Base-by-base conservation (phyloP, 306 rosid genomes). In the Datisca glomerata region DNA sequence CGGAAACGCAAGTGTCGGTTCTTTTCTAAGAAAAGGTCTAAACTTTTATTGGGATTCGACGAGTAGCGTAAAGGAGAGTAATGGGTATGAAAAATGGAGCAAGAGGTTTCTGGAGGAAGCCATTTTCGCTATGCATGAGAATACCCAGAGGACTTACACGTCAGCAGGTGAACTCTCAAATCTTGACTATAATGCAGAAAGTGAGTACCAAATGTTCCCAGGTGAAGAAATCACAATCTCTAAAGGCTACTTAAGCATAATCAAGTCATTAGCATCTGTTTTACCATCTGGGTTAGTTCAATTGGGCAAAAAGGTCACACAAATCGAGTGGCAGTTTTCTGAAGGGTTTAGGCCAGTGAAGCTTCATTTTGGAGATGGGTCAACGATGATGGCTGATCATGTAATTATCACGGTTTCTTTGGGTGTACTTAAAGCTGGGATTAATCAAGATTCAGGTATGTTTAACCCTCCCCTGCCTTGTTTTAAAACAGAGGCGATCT, bases 191-290 rank as follows among this genome's bases (percentile, higher is more conserved):
- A 43, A 27, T 4, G 79, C 98, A 2, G 98, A 89, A 18, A 80
- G 95, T 16, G 98, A 89, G 57, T 89, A 84, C 56, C 60, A 24
- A 19, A 72, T 89, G 98, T 89, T 81, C 39, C 82, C 93, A 0
- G 98, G 84, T 34, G 82, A 87, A 15, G 97, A 87, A 61, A 79
- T 78, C 64, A 81, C 96, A 20, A 86, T 86, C 53, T 91, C 94
- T 21, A 78, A 68, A 65, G 96, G 96, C 24, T 86, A 86, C 55
- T 65, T 62, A 59, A 75, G 81, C 47, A 53, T 86, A 27, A 78
- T 86, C 57, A 65, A 86, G 24, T 40, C 61, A 5, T 44, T 86
- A 2, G 94, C 94, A 43, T 86, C 94, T 64, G 81, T 66, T 43
- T 43, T 86, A 21, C 96, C 96, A 20, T 68, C 79, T 36, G 92